Conservation (phyloP, 140 eudicot genomes). For the Flaveria floridana region DNA sequence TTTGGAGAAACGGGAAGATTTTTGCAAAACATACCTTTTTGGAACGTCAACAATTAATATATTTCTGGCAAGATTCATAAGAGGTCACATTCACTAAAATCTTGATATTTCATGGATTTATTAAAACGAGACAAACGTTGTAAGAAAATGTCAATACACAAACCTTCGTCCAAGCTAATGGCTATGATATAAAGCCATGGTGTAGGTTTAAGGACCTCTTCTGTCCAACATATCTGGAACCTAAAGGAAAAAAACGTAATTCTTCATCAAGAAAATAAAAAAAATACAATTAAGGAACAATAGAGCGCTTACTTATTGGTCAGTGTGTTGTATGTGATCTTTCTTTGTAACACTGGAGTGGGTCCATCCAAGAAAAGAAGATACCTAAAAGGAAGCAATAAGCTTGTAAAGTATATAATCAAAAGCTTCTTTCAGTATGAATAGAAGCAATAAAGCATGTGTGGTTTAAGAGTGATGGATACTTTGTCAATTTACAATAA, state of each 20-base stretch:
- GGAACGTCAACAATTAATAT: no score
- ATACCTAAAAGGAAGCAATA: constrained; percentile 23
- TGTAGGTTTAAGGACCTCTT: constrained; percentile 64
- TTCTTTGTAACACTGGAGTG: constrained; percentile 81
- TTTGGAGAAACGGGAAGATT: no score
- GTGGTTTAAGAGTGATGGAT: no score
- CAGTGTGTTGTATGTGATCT: constrained; percentile 71
- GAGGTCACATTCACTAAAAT: no score
- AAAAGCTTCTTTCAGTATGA: no score
- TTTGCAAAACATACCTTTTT: no score
- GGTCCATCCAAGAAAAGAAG: constrained; percentile 74
- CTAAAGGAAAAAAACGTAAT: constrained; percentile 37
- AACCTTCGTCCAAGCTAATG: constrained; percentile 77
- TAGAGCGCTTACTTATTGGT: constrained; percentile 38
- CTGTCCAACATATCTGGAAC: constrained; percentile 75
- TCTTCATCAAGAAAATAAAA: background rate
- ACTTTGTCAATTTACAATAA: no score
- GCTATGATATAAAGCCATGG: constrained; percentile 79
- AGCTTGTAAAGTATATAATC: no score
- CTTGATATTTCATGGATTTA: no score
- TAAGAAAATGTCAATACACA: constrained; percentile 4
- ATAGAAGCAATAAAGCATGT: no score
- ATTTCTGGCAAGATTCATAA: no score
- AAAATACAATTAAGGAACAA: constrained; percentile 15
- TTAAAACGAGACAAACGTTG: background rate